Conservation (phyloP, 108 stramenopile genomes). For the Nitzschia inconspicua region DNA sequence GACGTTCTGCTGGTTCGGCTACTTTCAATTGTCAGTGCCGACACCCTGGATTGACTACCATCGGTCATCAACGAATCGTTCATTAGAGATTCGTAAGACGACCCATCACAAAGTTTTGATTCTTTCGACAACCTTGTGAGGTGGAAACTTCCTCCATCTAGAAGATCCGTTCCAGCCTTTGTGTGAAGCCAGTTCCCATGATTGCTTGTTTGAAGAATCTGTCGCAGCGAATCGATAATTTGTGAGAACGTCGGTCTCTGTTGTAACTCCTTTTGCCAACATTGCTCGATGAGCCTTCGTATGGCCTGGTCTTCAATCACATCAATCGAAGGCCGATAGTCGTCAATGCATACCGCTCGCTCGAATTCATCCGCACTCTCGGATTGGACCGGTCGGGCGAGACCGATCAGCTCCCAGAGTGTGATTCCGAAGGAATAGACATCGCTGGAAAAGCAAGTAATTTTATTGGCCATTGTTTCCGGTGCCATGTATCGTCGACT, state of each 20-base stretch:
- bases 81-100: no score
- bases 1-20: no score
- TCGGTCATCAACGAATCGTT: no score
- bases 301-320: neutral
- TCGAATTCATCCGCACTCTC: neutral
- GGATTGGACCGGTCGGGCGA: constrained; percentile 34
- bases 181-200: no score
- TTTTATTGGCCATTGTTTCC: constrained; percentile 30
- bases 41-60: no score
- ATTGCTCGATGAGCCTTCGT: neutral
- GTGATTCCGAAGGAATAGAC: constrained; percentile 75
- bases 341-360: neutral
- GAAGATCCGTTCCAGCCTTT: no score
- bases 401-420: constrained; percentile 62
- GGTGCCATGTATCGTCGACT: constrained; percentile 51
- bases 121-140: no score
- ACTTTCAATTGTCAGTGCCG: no score
- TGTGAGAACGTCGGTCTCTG: constrained; percentile 5
- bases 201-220: no score
- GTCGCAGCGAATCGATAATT: no score
- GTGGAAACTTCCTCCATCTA: no score
- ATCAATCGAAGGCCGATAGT: neutral
- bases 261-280: constrained; percentile 3
- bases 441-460: constrained; percentile 44
- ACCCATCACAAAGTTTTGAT: no score